Base-by-base conservation (phyloP, 2,329 filamentous ascomycete genomes). In the Epichloe amarillans region DNA sequence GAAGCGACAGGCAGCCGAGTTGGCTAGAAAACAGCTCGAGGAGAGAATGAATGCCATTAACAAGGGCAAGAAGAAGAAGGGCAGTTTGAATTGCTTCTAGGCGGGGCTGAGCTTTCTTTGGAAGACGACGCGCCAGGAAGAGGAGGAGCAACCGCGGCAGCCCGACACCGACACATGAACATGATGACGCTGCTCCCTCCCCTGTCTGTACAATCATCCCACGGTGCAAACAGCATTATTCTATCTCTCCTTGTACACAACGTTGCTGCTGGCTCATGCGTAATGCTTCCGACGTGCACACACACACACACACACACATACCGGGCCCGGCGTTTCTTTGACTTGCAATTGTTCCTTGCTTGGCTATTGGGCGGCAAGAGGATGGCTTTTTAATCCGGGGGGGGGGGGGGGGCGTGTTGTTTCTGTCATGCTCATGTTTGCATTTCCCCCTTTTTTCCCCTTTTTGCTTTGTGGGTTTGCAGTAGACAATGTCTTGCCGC, bases 1-100 rank as follows among this genome's bases (percentile, higher is more conserved):
- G 72, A 94, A 95, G 71, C 79, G 93, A 54, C 78, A 88, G 56
- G 87, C 91, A 55, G 90, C 94, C 37, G 93, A 98, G 72, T 82
- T 86, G 57, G 93, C 93, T 42, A 78, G 86, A 50, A 86, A 85
- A 39, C 87, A 95, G 62, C 79, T 98, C 26, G 91, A 98, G 70
- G 88, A 95, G 72, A 81, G 91, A 51, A 98, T 98, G 83, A 89
- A 91, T 62, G 84, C 86, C 52, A 84, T 93, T 66, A 90, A 84
- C 69, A 81, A 78, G 63, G 84, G 86, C 72, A 93, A 94, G 75
- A 95, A 91, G 78, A 90, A 94, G 80, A 95, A 95, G 79, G 82
- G 85, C 62, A 90, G 86, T 58, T 77, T 98, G 69, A 97, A 96
- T 74, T 98, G 93, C 78, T 98, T 98, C 75, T 96, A 88, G 56